Base-by-base conservation (phyloP, 306 rosid genomes). In the Cucumis hystrix region DNA sequence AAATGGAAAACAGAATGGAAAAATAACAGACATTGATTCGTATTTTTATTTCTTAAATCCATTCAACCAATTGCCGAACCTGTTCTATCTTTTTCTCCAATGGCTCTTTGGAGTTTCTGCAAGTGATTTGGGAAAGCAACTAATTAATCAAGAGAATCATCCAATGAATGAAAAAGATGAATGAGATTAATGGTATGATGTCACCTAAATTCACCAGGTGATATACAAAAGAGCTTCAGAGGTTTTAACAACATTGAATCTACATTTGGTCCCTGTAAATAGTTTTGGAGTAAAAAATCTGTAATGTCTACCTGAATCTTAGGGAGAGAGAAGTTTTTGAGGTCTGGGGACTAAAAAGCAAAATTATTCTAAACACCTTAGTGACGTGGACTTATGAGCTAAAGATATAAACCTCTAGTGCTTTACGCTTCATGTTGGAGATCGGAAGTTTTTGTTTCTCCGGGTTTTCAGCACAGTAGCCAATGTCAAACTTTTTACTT, bases 131-230 rank as follows among this genome's bases (percentile, higher is more conserved):
- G 59, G 51, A 52, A 76, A 79, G 61, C 55, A 69, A 51, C 79
- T 80, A 79, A 62, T 52, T 16, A 37, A 77, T 78, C 68, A 85
- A 72, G 60, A 74, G 83, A 59, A 77, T 35, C 47, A n/a, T 41
- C n/a, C 41, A 30, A 75, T 10, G 58, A 37, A 73, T 18, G 20
- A 10, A 64, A 49, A 7, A 63, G 47, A 64, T 40, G 28, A 21
- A 45, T 61, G 52, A 61, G 71, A 30, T 73, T 25, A 80, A 45
- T 76, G 28, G 71, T 76, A 81, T 73, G 83, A 66, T 15, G 63
- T 37, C 58, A 95, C 97, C 97, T 90, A 91, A 71, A 85, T 75
- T 76, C 83, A 72, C 72, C 79, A 56, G 87, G 89, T 75, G 89
- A 87, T 78, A 70, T 81, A 75, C 86, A 84, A 23, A 86, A 82